These are phyloP conservation scores for Lactarius pseudohatsudake DNA, from an alignment of 768 basidiomycete genomes.

Conservation along the genomic window DNA sequence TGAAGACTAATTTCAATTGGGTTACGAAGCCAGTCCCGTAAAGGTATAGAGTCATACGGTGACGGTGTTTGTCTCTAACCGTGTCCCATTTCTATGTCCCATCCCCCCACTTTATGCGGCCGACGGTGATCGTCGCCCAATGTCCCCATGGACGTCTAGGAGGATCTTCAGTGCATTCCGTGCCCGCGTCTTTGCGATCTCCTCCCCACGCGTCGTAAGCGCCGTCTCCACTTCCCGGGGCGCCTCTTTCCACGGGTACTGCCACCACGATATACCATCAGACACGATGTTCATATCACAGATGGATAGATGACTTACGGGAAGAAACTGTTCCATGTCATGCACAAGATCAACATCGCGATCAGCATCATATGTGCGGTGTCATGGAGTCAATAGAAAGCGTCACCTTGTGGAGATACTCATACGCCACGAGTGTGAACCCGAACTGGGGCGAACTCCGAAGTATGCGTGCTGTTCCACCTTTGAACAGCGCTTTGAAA, in stretches of 20 bases:
- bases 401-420: constrained; percentile 63
- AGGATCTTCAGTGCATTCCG: constrained; percentile 93
- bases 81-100: neutral
- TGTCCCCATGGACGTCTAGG: constrained; percentile 88
- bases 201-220: constrained; percentile 70
- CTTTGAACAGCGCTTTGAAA: constrained; percentile 87
- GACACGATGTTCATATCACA: constrained; percentile 12
- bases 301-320: constrained; percentile 19
- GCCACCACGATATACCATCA: constrained; percentile 30
- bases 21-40: neutral
- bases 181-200: constrained; percentile 86
- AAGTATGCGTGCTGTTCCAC: constrained; percentile 83
- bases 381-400: constrained; percentile 7
- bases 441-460: constrained; percentile 94
- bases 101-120: constrained; percentile 4
- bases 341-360: neutral
- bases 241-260: constrained; percentile 83
- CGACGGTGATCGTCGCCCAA: constrained; percentile 35
- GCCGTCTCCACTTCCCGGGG: constrained; percentile 67
- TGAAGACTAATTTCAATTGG: constrained; percentile 4
- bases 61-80: neutral
- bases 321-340: constrained; percentile 18
- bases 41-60: constrained; percentile 2
- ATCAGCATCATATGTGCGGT: neutral
- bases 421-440: constrained; percentile 83